These are phyloP conservation scores for Lycium ferocissimum DNA, from an alignment of 257 asterid genomes.

Conservation along the genomic window DNA sequence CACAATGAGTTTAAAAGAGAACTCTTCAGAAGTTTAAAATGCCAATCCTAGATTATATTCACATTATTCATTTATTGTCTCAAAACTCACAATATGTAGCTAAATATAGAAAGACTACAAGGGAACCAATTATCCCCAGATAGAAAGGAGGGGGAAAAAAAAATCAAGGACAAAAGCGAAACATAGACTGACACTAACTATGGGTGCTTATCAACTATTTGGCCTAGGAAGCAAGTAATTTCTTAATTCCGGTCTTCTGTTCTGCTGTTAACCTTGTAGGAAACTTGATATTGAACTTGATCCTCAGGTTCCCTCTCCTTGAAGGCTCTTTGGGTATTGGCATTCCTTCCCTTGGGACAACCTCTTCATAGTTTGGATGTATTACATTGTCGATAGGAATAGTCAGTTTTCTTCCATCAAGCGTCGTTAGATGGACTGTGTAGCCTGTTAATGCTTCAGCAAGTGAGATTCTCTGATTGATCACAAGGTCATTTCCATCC, in stretches of 20 bases:
- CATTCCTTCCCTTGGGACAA: conserved; percentile 85
- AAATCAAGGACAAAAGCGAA: background rate
- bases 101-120: no score
- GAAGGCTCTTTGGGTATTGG: conserved; percentile 82
- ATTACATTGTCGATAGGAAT: conserved; percentile 64
- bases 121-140: background rate
- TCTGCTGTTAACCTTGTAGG: conserved; percentile 76
- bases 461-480: conserved; percentile 60
- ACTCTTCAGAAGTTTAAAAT: no score
- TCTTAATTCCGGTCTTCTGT: conserved; percentile 84
- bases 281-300: conserved; percentile 75
- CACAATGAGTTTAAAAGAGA: background rate
- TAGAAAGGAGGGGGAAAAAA: background rate
- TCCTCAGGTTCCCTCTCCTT: conserved; percentile 71
- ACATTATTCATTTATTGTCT: no score
- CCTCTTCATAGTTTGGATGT: conserved; percentile 78
- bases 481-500: conserved; percentile 76
- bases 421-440: conserved; percentile 62
- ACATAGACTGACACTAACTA: background rate
- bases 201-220: background rate
- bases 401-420: conserved; percentile 77
- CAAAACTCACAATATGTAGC: no score
- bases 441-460: conserved; percentile 80
- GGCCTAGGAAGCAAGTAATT: conserved; percentile 56
- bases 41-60: no score